A percentile compares a stretch with the other conserved stretches of the same genome.
phyloP scores from a whole-genome alignment of 169 alveolate genomes.

The Plasmodium billcollinsi region DNA sequence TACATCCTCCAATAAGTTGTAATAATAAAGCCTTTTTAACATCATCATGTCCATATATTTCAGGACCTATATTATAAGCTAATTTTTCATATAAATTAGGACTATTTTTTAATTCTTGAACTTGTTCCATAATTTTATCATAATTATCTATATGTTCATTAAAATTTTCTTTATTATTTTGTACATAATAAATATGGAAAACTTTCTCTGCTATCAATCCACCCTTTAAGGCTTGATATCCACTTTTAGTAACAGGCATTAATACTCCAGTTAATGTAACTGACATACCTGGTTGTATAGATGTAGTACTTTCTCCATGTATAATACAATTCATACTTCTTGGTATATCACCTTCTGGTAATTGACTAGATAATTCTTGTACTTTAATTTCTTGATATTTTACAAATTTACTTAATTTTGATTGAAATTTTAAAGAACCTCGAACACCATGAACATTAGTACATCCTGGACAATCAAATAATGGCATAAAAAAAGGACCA shows the following conservation, averaged over 20 bases:
- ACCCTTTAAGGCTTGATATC: slow-evolving; percentile 82
- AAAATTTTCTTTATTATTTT: slow-evolving; percentile 88
- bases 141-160: slow-evolving; percentile 74
- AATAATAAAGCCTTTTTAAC: slow-evolving; percentile 96
- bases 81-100: slow-evolving; percentile 91
- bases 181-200: slow-evolving; percentile 88
- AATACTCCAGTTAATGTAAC: slow-evolving; percentile 92
- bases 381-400: slow-evolving; percentile 94
- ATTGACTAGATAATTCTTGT: slow-evolving; percentile 95
- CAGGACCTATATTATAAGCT: slow-evolving; percentile 98
- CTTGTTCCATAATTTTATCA: slow-evolving; percentile 79
- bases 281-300: slow-evolving; percentile 82
- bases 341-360: slow-evolving; percentile 97
- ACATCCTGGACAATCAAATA: slow-evolving; percentile 93
- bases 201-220: slow-evolving; percentile 88
- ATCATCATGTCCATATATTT: slow-evolving; percentile 97
- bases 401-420: slow-evolving; percentile 91
- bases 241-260: slow-evolving; percentile 89
- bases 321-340: slow-evolving; percentile 91
- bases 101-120: slow-evolving; percentile 82
- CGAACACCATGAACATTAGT: slow-evolving; percentile 88
- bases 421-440: slow-evolving; percentile 89
- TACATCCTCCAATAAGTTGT: slow-evolving; percentile 95
- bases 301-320: slow-evolving; percentile 87
- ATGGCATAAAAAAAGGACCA: slow-evolving; percentile 92